phyloP scores from a whole-genome alignment of 192 early-diverging fungal species.

The Diversispora epigaea region DNA sequence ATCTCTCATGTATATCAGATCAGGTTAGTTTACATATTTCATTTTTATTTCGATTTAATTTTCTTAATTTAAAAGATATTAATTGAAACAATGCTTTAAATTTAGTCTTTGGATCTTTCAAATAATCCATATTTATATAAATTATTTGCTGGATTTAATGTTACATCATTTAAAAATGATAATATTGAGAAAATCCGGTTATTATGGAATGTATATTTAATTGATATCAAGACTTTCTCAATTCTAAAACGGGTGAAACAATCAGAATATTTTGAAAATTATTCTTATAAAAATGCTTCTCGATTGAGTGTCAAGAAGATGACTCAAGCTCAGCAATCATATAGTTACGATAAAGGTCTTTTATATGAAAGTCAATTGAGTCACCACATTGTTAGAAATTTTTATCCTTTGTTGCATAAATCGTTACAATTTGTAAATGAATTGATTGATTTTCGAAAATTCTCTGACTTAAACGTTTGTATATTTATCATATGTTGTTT shows the following conservation, averaged over 20 bases:
- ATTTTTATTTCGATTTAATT: neutral
- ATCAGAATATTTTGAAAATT: constrained; percentile 35
- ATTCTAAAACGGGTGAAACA: constrained; percentile 35
- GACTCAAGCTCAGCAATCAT: constrained; percentile 47
- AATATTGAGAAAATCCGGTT: neutral
- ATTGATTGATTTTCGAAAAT: constrained; percentile 36
- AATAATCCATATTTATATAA: constrained; percentile 10
- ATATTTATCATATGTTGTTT: neutral
- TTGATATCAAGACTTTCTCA: constrained; percentile 23
- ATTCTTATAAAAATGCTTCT: constrained; percentile 25
- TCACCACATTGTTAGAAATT: constrained; percentile 42
- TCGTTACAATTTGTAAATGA: constrained; percentile 18
- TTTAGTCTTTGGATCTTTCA: constrained; percentile 22
- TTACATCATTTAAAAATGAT: neutral
- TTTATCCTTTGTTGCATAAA: constrained; percentile 50
- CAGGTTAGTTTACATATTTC: neutral
- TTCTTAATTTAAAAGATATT: neutral
- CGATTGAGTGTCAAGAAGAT: constrained; percentile 34
- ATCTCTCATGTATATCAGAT: neutral
- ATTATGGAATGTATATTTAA: constrained; percentile 16
- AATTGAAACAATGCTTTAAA: no score
- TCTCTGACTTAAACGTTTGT: constrained; percentile 11
- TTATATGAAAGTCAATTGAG: constrained; percentile 45
- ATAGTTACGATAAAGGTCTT: constrained; percentile 38
- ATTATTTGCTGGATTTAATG: neutral